A percentile compares a stretch with the other conserved stretches of the same genome.
Conservation (phyloP, 768 basidiomycete species). For the Mycena chlorophos region DNA sequence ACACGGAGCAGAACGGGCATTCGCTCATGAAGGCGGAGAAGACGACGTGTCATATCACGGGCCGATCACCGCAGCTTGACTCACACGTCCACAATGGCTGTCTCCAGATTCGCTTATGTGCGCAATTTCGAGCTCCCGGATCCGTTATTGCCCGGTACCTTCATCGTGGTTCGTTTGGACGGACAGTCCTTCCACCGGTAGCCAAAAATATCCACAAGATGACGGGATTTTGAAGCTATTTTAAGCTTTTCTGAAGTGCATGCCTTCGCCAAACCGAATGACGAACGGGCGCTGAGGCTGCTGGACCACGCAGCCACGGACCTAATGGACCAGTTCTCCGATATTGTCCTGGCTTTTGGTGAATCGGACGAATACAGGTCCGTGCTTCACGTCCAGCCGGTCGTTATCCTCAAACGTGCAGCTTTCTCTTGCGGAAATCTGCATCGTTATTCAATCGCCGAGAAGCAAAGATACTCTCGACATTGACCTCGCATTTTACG, state of each 20-base stretch:
- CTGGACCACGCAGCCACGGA: conserved; percentile 89
- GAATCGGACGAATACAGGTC: conserved; percentile 98
- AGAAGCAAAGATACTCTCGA: conserved; percentile 55
- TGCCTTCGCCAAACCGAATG: conserved; percentile 87
- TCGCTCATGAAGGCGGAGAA: conserved; percentile 54
- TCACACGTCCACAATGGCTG: conserved; percentile 67
- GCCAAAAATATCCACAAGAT: not conserved
- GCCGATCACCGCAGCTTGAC: not conserved
- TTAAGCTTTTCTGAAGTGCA: conserved; percentile 84
- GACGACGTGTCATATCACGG: not conserved
- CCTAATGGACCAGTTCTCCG: conserved; percentile 80
- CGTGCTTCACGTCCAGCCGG: not conserved
- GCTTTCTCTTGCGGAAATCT: conserved; percentile 81
- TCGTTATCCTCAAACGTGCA: conserved; percentile 31
- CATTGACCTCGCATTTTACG: conserved; percentile 41
- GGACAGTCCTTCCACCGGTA: conserved; percentile 94
- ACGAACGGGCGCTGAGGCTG: conserved; percentile 77
- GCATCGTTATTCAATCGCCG: conserved; percentile 84
- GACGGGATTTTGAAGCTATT: not conserved
- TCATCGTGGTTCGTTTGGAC: conserved; percentile 84
- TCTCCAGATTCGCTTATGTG: conserved; percentile 91
- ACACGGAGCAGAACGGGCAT: conserved; percentile 50
- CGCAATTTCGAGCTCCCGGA: conserved; percentile 88
- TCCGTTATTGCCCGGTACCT: conserved; percentile 77
- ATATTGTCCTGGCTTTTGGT: conserved; percentile 87